Conservation (phyloP, 2,329 filamentous ascomycete genomes). For the Hymenoscyphus salicellus region DNA sequence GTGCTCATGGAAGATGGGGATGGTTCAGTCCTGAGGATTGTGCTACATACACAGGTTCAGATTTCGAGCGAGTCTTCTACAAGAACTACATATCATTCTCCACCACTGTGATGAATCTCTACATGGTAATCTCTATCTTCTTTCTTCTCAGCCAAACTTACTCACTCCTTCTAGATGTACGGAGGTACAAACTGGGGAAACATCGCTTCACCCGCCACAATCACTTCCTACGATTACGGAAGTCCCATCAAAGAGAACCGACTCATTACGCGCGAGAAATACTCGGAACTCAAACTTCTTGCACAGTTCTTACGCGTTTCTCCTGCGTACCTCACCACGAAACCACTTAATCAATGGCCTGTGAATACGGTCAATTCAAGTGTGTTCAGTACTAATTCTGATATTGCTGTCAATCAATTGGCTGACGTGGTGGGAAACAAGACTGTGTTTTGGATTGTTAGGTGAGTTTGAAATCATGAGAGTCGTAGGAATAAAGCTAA, state of each 20-base stretch:
- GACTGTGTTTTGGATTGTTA: constrained; percentile 58
- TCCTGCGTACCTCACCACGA: constrained; percentile 42
- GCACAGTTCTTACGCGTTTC: constrained; percentile 24
- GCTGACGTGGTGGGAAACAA: constrained; percentile 43
- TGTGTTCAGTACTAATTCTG: constrained; percentile 46
- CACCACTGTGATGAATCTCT: background rate
- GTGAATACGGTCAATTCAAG: constrained; percentile 2
- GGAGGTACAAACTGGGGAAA: constrained; percentile 83
- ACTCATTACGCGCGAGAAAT: constrained; percentile 21
- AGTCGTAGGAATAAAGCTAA: too few species aligned
- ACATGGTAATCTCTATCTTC: background rate
- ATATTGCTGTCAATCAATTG: constrained; percentile 57
- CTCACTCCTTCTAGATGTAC: constrained; percentile 43
- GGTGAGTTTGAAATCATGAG: too few species aligned
- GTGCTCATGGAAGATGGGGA: background rate
- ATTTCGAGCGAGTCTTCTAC: constrained; percentile 6
- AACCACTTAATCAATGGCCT: constrained; percentile 3
- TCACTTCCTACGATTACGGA: constrained; percentile 51
- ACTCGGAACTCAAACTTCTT: constrained; percentile 24
- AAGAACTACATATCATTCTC: constrained; percentile 6
- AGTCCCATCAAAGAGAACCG: constrained; percentile 22
- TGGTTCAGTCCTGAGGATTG: background rate
- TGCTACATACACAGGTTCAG: background rate
- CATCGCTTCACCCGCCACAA: constrained; percentile 62
- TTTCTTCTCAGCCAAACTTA: constrained; percentile 34